These are phyloP conservation scores for Colletotrichum higginsianum DNA, from an alignment of 2,329 filamentous ascomycete genomes.

Conservation along the genomic window DNA sequence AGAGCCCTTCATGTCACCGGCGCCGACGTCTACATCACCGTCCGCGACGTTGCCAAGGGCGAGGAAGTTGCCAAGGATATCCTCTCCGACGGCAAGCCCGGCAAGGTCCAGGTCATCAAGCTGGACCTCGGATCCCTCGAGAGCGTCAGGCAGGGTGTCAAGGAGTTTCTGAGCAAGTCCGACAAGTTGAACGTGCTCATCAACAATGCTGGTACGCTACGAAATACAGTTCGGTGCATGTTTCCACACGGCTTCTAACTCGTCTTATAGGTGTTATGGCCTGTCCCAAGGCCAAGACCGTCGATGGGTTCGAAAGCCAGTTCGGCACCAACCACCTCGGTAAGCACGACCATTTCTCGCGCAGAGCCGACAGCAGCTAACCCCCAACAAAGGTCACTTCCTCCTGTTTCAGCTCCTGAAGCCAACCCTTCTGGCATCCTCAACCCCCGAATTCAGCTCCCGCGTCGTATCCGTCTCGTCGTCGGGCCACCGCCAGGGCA, in stretches of 20 bases:
- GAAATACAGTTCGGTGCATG: accelerated
- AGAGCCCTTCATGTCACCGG: conserved; percentile 39
- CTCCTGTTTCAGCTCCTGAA: conserved; percentile 53
- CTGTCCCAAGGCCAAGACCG: conserved; percentile 41
- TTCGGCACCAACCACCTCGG: conserved; percentile 68
- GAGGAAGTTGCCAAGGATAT: conserved; percentile 36
- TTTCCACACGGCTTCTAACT: neutral
- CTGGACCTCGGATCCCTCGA: conserved; percentile 51
- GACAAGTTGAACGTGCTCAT: conserved; percentile 44
- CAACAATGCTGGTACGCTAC: conserved; percentile 46
- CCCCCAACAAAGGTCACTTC: conserved; percentile 57
- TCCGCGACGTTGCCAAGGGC: conserved; percentile 31
- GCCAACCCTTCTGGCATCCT: conserved; percentile 37
- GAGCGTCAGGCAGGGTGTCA: conserved; percentile 48
- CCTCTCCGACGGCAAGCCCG: conserved; percentile 39
- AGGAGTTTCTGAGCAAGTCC: conserved; percentile 38
- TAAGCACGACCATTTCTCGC: neutral
- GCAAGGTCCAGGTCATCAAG: conserved; percentile 50
- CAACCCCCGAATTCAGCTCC: conserved; percentile 48
- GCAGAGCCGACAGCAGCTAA: neutral
- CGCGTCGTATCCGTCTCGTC: conserved; percentile 64
- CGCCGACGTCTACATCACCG: conserved; percentile 39
- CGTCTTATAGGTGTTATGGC: conserved; percentile 20
- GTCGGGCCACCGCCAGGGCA: conserved; percentile 55
- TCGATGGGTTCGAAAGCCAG: conserved; percentile 54